Evolutionary conservation across 75 land plant genomes (phyloP), one percentile per base, ranked within the genome.

Genomic region (Chamaecyparis obtusa): DNA sequence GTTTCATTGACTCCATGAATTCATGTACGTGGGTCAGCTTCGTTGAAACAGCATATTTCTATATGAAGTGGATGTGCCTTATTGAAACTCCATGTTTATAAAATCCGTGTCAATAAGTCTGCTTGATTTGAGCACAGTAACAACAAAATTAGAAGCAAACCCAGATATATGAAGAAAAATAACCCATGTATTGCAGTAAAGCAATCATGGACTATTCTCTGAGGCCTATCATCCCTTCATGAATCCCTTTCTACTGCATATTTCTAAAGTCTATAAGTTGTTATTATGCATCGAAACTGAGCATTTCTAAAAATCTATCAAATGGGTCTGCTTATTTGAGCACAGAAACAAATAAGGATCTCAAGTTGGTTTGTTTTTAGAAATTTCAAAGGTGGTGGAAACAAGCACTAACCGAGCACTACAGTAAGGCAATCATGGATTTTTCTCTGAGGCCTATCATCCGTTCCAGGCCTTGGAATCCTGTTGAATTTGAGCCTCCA

Each of bases 401-500:
- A 21, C 6, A n/a, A 81, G 49, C 46, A 81, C 83, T 46, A 41
- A 78, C 81, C 81, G n/a, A 78, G 81, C 2, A 78, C 46, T 33
- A 33, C 43, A 1, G 13, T 13, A n/a, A 81, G 46, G 83, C 51
- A 81, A 81, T 81, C 83, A 44, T 81, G 83, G n/a, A 81, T 8
- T 5, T 49, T 10, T 44, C 83, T 44, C 14, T 44, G 54, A n/a
- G 51, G 5, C 5, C 14, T 81, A 10, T 43, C 83, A 46, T 81
- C 54, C 83, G 30, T 46, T 44, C 27, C 54, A 81, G 32, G 48
- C 83, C 54, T 46, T 39, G 48, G 24, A 81, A 27, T 24, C 83
- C 83, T 81, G 24, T n/a, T 46, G 51, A 46, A 81, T 27, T 46
- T 81, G 44, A 81, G 43, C n/a, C 51, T 44, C 83, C 83, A 81